A percentile compares a stretch with the other conserved stretches of the same genome.
phyloP scores from a whole-genome alignment of 164 flowering plant genomes.

The Annona cherimola region DNA sequence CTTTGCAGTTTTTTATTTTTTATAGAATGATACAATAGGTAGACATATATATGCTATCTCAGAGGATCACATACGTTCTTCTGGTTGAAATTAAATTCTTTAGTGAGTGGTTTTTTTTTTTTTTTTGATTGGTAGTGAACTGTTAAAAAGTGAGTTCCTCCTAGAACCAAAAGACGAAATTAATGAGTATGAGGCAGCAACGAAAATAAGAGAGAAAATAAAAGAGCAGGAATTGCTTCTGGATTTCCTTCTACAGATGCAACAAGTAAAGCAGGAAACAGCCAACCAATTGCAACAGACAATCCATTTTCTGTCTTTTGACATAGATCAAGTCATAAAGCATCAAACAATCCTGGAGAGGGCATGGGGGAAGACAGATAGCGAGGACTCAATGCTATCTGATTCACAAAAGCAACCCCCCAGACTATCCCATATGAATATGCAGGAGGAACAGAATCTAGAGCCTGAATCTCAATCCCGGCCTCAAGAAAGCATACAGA shows the following conservation, averaged over 20 bases:
- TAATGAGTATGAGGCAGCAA: slow-evolving; percentile 73
- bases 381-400: slow-evolving; percentile 36
- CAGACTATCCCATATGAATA: slow-evolving; percentile 22
- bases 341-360: slow-evolving; percentile 37
- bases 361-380: slow-evolving; percentile 30
- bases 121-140: slow-evolving; percentile 43
- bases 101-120: no score
- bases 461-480: slow-evolving; percentile 21
- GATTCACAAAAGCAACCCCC: slow-evolving; percentile 56
- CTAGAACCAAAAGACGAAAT: slow-evolving; percentile 56
- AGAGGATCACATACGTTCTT: no score
- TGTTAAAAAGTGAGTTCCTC: slow-evolving; percentile 80
- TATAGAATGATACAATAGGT: neutral
- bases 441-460: slow-evolving; percentile 28
- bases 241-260: slow-evolving; percentile 64
- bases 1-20: neutral
- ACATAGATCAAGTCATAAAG: slow-evolving; percentile 65
- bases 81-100: neutral
- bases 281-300: slow-evolving; percentile 56
- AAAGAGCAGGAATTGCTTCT: slow-evolving; percentile 81
- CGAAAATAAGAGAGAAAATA: slow-evolving; percentile 63
- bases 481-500: slow-evolving; percentile 34
- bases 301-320: slow-evolving; percentile 57
- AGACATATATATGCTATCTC: no score
- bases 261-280: slow-evolving; percentile 66